These are phyloP conservation scores for Inga oerstediana DNA, from an alignment of 306 rosid species.

Conservation along the genomic window DNA sequence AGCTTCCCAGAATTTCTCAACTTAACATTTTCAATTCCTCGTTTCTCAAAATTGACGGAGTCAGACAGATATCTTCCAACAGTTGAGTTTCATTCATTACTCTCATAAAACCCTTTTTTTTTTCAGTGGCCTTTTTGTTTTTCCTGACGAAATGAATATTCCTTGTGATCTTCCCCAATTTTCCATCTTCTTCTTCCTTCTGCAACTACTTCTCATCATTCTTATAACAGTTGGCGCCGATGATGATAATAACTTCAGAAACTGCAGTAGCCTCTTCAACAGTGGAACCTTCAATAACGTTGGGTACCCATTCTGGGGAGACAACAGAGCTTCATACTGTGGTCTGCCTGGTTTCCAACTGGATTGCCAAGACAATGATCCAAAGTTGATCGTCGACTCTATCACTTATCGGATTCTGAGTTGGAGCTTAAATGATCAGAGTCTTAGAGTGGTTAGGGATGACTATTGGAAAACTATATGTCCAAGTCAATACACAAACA, in stretches of 20 bases:
- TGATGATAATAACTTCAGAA: background rate
- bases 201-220: background rate
- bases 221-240: background rate
- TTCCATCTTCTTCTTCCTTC: background rate
- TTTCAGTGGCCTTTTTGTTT: background rate
- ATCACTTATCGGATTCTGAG: background rate
- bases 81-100: background rate
- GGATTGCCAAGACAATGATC: background rate
- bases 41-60: background rate
- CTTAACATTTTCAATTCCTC: background rate
- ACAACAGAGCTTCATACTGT: background rate
- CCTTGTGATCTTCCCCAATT: background rate
- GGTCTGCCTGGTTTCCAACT: background rate
- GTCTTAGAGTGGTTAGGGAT: conserved; percentile 12
- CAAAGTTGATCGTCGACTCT: background rate
- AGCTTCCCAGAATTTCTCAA: too few relatives aligned
- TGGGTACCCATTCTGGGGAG: conserved; percentile 23
- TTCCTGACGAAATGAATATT: background rate
- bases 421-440: background rate
- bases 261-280: background rate
- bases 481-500: background rate
- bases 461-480: conserved; percentile 2
- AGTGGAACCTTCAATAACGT: background rate
- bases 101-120: background rate
- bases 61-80: background rate